phyloP scores from a whole-genome alignment of 1,284 basidiomycete species.

The Clitocybe nebularis region DNA sequence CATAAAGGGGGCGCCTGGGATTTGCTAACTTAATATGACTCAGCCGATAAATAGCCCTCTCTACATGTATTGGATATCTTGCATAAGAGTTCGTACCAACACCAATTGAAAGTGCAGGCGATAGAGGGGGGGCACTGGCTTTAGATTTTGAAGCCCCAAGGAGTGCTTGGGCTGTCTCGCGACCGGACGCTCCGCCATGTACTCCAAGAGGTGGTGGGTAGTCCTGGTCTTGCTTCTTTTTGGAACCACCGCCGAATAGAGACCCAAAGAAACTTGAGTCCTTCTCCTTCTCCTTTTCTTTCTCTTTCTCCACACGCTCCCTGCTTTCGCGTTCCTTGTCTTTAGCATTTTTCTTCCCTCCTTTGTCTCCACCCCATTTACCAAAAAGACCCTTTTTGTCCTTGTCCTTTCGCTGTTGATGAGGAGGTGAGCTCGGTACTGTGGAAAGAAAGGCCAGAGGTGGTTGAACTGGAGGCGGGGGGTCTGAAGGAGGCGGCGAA shows the following conservation, averaged over 20 bases:
- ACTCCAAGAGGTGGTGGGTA: slow-evolving; percentile 42
- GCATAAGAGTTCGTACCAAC: slow-evolving; percentile 51
- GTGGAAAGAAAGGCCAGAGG: slow-evolving; percentile 23
- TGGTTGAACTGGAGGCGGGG: slow-evolving; percentile 20
- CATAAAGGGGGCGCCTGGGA: slow-evolving; percentile 91
- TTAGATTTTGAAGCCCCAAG: slow-evolving; percentile 81
- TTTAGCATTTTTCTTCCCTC: slow-evolving; percentile 47
- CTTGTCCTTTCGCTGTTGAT: slow-evolving; percentile 63
- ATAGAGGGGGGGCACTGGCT: slow-evolving; percentile 53
- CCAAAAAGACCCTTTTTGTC: slow-evolving; percentile 74
- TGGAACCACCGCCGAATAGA: slow-evolving; percentile 65
- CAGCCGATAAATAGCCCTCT: slow-evolving; percentile 94
- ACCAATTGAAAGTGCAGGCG: slow-evolving; percentile 46
- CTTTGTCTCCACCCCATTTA: slow-evolving; percentile 68
- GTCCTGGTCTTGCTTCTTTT: slow-evolving; percentile 75
- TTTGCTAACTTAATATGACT: slow-evolving; percentile 99
- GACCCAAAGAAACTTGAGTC: slow-evolving; percentile 84
- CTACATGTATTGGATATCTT: slow-evolving; percentile 96
- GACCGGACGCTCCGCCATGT: slow-evolving; percentile 57
- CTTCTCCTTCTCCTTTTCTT: slow-evolving; percentile 73
- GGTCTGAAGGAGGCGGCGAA: slow-evolving; percentile 18
- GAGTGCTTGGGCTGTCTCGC: slow-evolving; percentile 78
- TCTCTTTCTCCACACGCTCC: slow-evolving; percentile 58
- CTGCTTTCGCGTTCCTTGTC: slow-evolving; percentile 49
- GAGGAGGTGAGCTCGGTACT: slow-evolving; percentile 25